Evolutionary conservation across 2,329 filamentous ascomycete species (phyloP).

Genomic region (Aspergillus phoenicis): DNA sequence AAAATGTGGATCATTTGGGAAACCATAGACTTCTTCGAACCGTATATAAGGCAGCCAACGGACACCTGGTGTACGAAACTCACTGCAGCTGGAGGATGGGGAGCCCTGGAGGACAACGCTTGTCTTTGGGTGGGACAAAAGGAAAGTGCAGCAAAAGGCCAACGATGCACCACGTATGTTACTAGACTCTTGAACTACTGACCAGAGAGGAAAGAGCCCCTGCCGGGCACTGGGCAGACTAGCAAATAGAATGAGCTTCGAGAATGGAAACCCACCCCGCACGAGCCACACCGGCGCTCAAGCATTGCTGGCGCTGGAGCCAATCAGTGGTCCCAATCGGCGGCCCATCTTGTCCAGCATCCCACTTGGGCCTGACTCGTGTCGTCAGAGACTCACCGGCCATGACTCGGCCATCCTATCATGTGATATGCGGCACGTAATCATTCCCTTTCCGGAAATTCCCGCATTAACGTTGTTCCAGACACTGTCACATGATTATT

Average conservation of each 20-base stretch:
- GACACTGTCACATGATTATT: conserved; percentile 14
- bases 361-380: conserved; percentile 22
- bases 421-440: background rate
- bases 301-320: conserved; percentile 8
- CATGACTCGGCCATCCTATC: background rate
- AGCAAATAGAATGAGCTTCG: background rate
- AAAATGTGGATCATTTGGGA: conserved; percentile 7
- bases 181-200: background rate
- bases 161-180: conserved; percentile 1
- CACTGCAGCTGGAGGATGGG: background rate
- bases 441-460: background rate
- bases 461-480: background rate
- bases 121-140: background rate
- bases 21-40: background rate
- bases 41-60: no score
- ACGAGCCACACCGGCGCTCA: conserved; percentile 17
- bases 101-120: background rate
- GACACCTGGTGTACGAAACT: background rate
- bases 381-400: conserved; percentile 24
- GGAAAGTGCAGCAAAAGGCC: background rate
- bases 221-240: background rate
- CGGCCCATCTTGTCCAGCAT: conserved; percentile 16
- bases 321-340: conserved; percentile 16
- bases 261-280: conserved; percentile 16
- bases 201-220: background rate